Evolutionary conservation across 2,329 filamentous ascomycete genomes (phyloP).

Genomic region (Colletotrichum lupini): DNA sequence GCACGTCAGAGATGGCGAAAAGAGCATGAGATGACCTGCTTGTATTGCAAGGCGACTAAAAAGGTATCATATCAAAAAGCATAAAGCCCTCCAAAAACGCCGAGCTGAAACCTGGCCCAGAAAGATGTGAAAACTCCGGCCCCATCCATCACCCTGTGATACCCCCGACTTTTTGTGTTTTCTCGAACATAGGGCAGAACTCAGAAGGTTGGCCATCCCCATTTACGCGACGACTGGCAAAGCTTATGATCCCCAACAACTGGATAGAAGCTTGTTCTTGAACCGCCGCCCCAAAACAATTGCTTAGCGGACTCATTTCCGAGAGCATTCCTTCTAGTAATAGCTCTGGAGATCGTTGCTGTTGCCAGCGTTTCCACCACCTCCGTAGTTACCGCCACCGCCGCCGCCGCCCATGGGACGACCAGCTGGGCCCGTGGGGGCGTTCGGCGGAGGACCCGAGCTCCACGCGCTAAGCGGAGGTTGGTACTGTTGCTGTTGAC

Average conservation of each 20-base stretch:
- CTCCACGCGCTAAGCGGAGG: conserved; percentile 17
- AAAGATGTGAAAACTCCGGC: neutral
- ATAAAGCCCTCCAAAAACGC: conserved; percentile 20
- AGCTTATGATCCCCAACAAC: neutral
- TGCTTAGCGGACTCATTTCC: neutral
- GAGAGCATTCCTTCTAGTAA: conserved; percentile 43
- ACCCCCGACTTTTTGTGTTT: neutral
- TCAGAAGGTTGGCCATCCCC: too few species aligned
- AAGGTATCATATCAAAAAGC: conserved; percentile 33
- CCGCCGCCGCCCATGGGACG: conserved; percentile 36
- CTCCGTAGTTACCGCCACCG: conserved; percentile 37
- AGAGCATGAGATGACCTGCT: neutral
- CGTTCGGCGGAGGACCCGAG: conserved; percentile 21
- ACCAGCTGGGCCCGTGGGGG: conserved; percentile 32
- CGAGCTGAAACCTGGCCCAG: conserved; percentile 12
- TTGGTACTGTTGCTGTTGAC: conserved; percentile 38
- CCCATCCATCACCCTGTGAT: neutral
- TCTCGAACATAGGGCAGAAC: neutral
- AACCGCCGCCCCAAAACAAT: neutral
- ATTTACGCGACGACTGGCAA: neutral
- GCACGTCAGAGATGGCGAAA: neutral
- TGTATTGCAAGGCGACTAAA: conserved; percentile 10
- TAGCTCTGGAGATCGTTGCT: conserved; percentile 53
- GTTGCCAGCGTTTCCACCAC: conserved; percentile 34
- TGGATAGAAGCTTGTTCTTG: neutral